phyloP scores from a whole-genome alignment of 1,284 basidiomycete genomes.

The Porodaedalea pini region DNA sequence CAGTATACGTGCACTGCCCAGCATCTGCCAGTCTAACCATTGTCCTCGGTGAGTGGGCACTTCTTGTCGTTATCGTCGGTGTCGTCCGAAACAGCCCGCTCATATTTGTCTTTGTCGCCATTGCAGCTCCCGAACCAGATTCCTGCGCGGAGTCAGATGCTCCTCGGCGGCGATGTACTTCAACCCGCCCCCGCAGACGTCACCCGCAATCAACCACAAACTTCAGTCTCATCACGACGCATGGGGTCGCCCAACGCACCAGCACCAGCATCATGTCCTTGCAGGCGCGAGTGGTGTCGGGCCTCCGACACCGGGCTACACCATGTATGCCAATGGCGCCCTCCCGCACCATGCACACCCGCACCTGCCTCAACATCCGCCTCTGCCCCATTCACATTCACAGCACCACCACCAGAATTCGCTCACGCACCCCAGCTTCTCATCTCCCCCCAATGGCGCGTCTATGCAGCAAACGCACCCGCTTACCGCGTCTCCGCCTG shows the following conservation, averaged over 20 bases:
- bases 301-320: slow-evolving; percentile 64
- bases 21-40: not conserved
- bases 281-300: slow-evolving; percentile 53
- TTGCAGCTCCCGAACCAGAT: not conserved
- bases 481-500: slow-evolving; percentile 64
- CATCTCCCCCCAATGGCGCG: slow-evolving; percentile 64
- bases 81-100: not conserved
- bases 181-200: slow-evolving; percentile 62
- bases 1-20: slow-evolving; percentile 1
- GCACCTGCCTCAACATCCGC: slow-evolving; percentile 47
- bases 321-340: slow-evolving; percentile 66
- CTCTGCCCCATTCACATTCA: slow-evolving; percentile 61
- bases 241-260: slow-evolving; percentile 54
- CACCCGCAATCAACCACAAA: slow-evolving; percentile 72
- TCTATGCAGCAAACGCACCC: slow-evolving; percentile 47
- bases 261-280: slow-evolving; percentile 46
- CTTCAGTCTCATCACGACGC: slow-evolving; percentile 63
- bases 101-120: not conserved
- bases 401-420: slow-evolving; percentile 69
- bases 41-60: slow-evolving; percentile 6
- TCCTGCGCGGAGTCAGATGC: slow-evolving; percentile 16
- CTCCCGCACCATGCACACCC: slow-evolving; percentile 57
- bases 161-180: slow-evolving; percentile 59
- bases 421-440: slow-evolving; percentile 55
- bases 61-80: not conserved